Conservation (phyloP, 1,284 basidiomycete species). For the Sporisorium sorghi region DNA sequence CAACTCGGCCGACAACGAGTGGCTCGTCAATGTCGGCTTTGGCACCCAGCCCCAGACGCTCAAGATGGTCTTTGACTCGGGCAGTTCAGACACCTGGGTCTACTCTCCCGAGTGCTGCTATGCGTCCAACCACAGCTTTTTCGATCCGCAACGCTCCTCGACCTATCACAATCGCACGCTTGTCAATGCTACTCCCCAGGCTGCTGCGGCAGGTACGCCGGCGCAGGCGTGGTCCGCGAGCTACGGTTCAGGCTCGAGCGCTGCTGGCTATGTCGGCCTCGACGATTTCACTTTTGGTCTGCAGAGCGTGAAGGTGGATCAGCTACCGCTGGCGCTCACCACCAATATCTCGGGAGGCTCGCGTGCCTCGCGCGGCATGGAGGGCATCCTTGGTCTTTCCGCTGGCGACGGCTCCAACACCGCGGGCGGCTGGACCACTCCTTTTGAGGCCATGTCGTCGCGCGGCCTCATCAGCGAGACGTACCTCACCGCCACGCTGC, state of each 20-base stretch:
- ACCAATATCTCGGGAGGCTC: slow-evolving; percentile 47
- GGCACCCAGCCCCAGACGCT: slow-evolving; percentile 46
- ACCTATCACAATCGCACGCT: slow-evolving; percentile 56
- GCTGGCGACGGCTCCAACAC: slow-evolving; percentile 35
- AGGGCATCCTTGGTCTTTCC: slow-evolving; percentile 55
- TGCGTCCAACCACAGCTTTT: slow-evolving; percentile 50
- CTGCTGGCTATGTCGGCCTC: slow-evolving; percentile 53
- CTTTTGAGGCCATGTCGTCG: slow-evolving; percentile 55
- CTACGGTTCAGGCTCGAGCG: slow-evolving; percentile 46
- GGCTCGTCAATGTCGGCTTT: slow-evolving; percentile 56
- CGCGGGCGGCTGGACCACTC: slow-evolving; percentile 55
- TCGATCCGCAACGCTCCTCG: slow-evolving; percentile 41
- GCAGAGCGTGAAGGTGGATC: slow-evolving; percentile 31
- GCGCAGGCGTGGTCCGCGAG: slow-evolving; percentile 46
- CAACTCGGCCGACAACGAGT: slow-evolving; percentile 58
- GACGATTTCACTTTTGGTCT: slow-evolving; percentile 53
- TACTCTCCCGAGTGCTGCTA: slow-evolving; percentile 61
- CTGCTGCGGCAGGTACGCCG: slow-evolving; percentile 30
- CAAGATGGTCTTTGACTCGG: slow-evolving; percentile 57
- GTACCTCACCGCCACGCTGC: slow-evolving; percentile 55
- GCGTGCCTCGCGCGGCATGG: slow-evolving; percentile 53
- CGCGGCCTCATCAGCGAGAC: slow-evolving; percentile 43
- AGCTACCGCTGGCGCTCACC: slow-evolving; percentile 42
- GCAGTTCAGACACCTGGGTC: slow-evolving; percentile 55
- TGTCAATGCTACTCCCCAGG: slow-evolving; percentile 18